Conservation (phyloP, 1,139 yeast species). For the Hyphopichia fennica region DNA sequence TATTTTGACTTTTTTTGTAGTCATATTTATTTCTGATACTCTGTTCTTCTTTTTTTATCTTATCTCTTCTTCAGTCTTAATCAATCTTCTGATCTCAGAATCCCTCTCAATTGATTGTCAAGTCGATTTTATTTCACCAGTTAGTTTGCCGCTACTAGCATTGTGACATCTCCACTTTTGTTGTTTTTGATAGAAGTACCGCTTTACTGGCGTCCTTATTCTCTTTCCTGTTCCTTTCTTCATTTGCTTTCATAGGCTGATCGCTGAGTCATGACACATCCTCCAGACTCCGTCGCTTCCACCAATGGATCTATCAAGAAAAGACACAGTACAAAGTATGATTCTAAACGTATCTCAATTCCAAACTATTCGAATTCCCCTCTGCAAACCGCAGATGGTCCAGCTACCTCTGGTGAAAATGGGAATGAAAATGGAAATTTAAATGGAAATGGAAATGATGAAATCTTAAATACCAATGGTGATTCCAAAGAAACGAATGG, state of each 20-base stretch:
- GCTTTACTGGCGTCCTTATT: too few relatives aligned
- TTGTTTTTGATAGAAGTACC: too few relatives aligned
- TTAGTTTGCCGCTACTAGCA: too few relatives aligned
- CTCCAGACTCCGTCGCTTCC: background rate
- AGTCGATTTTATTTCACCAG: too few relatives aligned
- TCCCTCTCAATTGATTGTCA: too few relatives aligned
- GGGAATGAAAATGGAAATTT: background rate
- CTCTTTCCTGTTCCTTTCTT: too few relatives aligned
- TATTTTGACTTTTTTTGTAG: too few relatives aligned
- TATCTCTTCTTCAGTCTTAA: too few relatives aligned
- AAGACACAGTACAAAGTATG: constrained; percentile 2
- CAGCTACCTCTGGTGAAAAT: background rate
- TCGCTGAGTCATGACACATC: background rate
- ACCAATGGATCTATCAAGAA: background rate
- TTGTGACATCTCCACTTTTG: too few relatives aligned
- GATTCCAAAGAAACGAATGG: background rate
- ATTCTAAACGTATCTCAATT: constrained; percentile 2
- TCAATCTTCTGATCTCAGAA: too few relatives aligned
- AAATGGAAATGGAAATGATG: background rate
- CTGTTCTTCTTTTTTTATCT: too few relatives aligned
- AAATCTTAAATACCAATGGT: background rate
- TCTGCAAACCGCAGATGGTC: background rate
- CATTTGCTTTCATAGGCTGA: background rate
- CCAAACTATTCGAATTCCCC: constrained; percentile 1
- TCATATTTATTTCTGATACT: too few relatives aligned